Conservation (phyloP, 805 yeast species). For the Hanseniaspora lindneri region DNA sequence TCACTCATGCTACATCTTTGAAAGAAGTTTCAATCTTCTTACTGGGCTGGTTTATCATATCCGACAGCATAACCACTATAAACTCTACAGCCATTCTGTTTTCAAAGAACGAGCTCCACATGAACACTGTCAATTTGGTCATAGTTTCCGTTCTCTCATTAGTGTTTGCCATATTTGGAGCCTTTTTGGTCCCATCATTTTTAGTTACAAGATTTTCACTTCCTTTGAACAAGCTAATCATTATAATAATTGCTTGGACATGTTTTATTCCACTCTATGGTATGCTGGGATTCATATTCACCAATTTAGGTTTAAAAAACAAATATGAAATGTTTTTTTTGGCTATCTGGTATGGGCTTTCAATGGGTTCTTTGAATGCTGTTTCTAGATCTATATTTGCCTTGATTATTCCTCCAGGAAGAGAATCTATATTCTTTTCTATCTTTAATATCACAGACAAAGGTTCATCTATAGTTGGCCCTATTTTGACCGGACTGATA, state of each 20-base stretch:
- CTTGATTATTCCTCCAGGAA: constrained; percentile 59
- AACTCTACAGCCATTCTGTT: constrained; percentile 69
- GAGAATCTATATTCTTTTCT: constrained; percentile 65
- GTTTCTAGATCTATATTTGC: constrained; percentile 57
- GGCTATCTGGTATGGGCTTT: constrained; percentile 65
- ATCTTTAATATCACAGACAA: constrained; percentile 68
- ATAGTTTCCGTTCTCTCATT: constrained; percentile 55
- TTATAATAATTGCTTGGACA: constrained; percentile 47
- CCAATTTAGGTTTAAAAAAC: constrained; percentile 45
- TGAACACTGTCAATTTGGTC: constrained; percentile 57
- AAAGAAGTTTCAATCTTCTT: constrained; percentile 56
- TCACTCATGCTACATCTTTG: constrained; percentile 47
- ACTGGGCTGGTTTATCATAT: constrained; percentile 62
- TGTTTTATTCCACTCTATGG: constrained; percentile 63
- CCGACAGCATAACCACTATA: constrained; percentile 67
- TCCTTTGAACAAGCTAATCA: constrained; percentile 39
- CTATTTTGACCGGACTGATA: constrained; percentile 56
- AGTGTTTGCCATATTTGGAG: constrained; percentile 56
- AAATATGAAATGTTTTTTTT: constrained; percentile 56
- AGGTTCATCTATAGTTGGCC: constrained; percentile 67
- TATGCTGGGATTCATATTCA: constrained; percentile 48
- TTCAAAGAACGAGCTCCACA: constrained; percentile 56
- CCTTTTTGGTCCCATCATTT: constrained; percentile 42
- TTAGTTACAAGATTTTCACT: constrained; percentile 30
- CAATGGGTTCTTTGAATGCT: constrained; percentile 63